Evolutionary conservation across 2,329 filamentous ascomycete genomes (phyloP).

Genomic region (Pseudogymnoascus sp.): DNA sequence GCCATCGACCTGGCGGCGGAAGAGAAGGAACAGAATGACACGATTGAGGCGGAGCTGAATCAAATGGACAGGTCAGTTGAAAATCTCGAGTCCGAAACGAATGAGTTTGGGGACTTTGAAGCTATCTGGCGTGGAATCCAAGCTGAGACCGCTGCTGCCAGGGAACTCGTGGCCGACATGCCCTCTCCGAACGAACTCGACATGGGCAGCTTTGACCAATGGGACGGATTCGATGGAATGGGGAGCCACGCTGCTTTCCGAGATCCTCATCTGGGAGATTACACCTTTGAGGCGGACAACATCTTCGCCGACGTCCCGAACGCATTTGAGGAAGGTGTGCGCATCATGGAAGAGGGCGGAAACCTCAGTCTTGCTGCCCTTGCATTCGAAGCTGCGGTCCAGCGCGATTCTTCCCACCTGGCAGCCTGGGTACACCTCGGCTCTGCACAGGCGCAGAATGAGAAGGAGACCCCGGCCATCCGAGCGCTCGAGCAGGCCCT

Average conservation of each 20-base stretch:
- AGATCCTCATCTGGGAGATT: constrained; percentile 77
- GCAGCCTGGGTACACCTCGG: constrained; percentile 93
- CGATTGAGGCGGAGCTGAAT: constrained; percentile 59
- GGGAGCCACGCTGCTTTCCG: constrained; percentile 58
- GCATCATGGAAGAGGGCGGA: constrained; percentile 87
- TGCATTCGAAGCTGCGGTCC: constrained; percentile 91
- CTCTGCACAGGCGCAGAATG: constrained; percentile 90
- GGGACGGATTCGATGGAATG: constrained; percentile 64
- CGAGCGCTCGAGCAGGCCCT: constrained; percentile 85
- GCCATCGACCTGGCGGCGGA: constrained; percentile 63
- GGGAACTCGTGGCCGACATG: constrained; percentile 54
- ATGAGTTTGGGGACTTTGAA: constrained; percentile 81
- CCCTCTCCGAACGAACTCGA: constrained; percentile 38
- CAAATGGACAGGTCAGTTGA: constrained; percentile 75
- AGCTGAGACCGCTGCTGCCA: constrained; percentile 63
- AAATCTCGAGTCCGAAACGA: constrained; percentile 57
- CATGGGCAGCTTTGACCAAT: constrained; percentile 70
- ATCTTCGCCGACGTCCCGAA: constrained; percentile 73
- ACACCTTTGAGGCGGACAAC: constrained; percentile 93
- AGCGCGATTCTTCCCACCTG: constrained; percentile 78
- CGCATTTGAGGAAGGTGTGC: constrained; percentile 86
- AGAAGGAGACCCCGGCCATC: constrained; percentile 95
- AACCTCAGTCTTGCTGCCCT: constrained; percentile 89
- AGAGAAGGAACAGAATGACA: constrained; percentile 33
- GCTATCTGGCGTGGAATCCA: constrained; percentile 78